Conservation (phyloP, 352 stramenopile species). For the Phytophthora multivora region DNA sequence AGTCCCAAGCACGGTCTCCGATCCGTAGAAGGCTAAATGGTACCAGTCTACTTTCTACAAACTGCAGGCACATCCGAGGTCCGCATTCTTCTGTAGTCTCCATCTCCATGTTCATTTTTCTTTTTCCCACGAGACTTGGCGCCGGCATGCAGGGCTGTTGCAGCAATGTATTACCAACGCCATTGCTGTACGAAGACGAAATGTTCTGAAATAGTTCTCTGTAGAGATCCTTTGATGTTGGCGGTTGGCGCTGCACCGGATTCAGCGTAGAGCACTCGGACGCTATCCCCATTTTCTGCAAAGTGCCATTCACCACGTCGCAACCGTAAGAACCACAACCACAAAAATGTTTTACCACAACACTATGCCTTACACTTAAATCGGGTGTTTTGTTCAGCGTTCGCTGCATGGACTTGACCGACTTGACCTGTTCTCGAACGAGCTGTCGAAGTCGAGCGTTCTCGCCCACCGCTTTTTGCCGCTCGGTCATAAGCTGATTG, state of each 20-base stretch:
- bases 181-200: conserved; percentile 31
- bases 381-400: conserved; percentile 39
- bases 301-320: conserved; percentile 1
- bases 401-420: conserved; percentile 42
- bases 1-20: conserved; percentile 47
- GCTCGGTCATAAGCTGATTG: conserved; percentile 47
- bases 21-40: conserved; percentile 40
- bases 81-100: conserved; percentile 28
- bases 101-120: conserved; percentile 63
- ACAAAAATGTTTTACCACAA: neutral
- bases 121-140: conserved; percentile 24
- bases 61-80: conserved; percentile 50
- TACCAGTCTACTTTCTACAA: conserved; percentile 46
- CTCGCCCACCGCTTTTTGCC: conserved; percentile 45
- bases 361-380: conserved; percentile 22
- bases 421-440: conserved; percentile 43
- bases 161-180: conserved; percentile 29
- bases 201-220: conserved; percentile 45
- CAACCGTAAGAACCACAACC: conserved; percentile 5
- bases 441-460: conserved; percentile 56
- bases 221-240: conserved; percentile 40
- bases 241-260: neutral
- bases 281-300: conserved; percentile 31
- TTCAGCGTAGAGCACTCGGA: neutral
- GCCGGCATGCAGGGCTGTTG: conserved; percentile 31